These are phyloP conservation scores for Sporothrix curviconia DNA, from an alignment of 2,329 filamentous ascomycete genomes.

Conservation along the genomic window DNA sequence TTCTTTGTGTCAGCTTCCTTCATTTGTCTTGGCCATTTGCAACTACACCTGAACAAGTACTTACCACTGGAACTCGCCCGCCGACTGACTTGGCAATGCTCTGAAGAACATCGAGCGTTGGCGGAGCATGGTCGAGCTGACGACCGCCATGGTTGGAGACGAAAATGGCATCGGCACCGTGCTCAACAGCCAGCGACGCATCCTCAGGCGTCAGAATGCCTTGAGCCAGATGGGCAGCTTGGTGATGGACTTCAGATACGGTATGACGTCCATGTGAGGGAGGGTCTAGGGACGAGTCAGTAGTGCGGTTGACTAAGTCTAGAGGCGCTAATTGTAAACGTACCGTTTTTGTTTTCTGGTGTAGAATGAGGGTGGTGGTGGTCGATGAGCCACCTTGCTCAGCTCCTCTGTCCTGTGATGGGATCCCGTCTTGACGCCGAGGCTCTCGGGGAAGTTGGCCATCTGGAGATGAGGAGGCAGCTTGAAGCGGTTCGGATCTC, in stretches of 20 bases:
- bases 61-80: background rate
- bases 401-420: background rate
- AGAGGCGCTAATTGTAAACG: too few relatives aligned
- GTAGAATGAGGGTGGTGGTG: background rate
- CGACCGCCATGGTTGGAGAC: background rate
- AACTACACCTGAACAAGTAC: background rate
- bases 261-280: background rate
- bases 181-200: background rate
- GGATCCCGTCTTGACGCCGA: background rate
- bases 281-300: too few relatives aligned
- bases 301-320: background rate
- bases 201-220: background rate
- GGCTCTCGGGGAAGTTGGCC: background rate
- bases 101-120: background rate
- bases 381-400: background rate
- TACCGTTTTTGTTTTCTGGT: background rate
- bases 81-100: background rate
- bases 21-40: too few relatives aligned
- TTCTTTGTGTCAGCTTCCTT: background rate
- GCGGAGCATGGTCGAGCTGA: background rate
- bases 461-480: background rate
- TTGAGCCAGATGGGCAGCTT: background rate
- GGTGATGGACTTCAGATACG: background rate
- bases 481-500: background rate
- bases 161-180: background rate